Evolutionary conservation across 192 early-diverging fungal genomes (phyloP).

Genomic region (Oehlia diaphana): DNA sequence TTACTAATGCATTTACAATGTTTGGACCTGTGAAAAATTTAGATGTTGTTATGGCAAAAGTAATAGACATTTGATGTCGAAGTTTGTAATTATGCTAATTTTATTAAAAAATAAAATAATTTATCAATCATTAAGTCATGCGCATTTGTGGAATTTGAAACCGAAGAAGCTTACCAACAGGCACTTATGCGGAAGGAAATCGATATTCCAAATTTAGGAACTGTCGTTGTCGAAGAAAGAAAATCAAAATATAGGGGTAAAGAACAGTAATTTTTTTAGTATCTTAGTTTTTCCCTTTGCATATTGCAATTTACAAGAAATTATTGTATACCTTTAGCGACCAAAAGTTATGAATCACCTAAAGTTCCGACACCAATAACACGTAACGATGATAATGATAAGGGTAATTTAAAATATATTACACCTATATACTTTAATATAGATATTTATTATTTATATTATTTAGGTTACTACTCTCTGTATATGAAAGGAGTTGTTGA

Average conservation of each 20-base stretch:
- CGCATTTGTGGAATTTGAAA: conserved; percentile 73
- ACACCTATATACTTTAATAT: no score
- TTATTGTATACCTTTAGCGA: no score
- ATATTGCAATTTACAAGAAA: no score
- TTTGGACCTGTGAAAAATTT: conserved; percentile 62
- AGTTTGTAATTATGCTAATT: no score
- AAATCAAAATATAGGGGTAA: not conserved
- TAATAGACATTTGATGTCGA: not conserved
- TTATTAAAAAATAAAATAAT: no score
- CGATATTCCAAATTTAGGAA: conserved; percentile 40
- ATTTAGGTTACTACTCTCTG: conserved; percentile 55
- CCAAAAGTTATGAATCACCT: no score
- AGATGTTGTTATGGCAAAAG: conserved; percentile 44
- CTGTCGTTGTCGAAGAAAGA: conserved; percentile 53
- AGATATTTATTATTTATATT: no score
- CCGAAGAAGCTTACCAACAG: conserved; percentile 56
- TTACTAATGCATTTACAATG: conserved; percentile 58
- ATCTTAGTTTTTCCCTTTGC: no score
- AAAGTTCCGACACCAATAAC: no score
- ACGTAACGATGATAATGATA: no score
- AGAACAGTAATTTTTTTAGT: no score
- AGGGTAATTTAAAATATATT: no score
- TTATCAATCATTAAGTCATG: conserved; percentile 44
- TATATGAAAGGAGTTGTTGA: conserved; percentile 64
- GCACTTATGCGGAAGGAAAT: conserved; percentile 60